Evolutionary conservation across 2,329 filamentous ascomycete genomes (phyloP), one percentile per base, ranked within the genome.

Genomic region (Lachnellula cervina): DNA sequence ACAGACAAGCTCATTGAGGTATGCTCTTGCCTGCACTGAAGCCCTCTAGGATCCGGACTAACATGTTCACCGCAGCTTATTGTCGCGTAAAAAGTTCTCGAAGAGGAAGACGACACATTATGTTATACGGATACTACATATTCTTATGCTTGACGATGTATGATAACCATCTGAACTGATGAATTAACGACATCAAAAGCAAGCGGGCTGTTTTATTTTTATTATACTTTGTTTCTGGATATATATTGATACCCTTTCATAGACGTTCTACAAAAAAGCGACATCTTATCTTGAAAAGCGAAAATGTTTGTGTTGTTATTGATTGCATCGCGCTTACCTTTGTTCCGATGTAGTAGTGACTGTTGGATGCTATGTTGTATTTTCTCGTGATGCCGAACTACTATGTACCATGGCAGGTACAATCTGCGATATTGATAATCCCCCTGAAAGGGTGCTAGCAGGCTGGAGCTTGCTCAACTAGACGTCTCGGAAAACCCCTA

Each of bases 1-100:
- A 68, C 66, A 21, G 66, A 68, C 47, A 59, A 57, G 45, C 62
- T 68, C 21, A 68, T 68, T 49, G 66, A 68, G 62, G 66, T 67
- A 62, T n/a, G 44, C 23, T 21, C 13, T 32, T 23, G 11, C 13
- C 17, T 23, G 21, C 5, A 5, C 5, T 9, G 28, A 32, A 32
- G n/a, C 3, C 6, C 21, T 47, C 4, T 17, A 7, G 21, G 28
- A 32, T 43, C 14, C 37, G 5, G 13, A 32, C 55, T 16, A 51
- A 44, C 35, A 43, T 19, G 4, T 5, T 21, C 4, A 44, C 47
- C 47, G 23, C 32, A 61, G 59, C 59, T 60, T 23, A 63, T 63
- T 25, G 61, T 63, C 49, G 61, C 61, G 11, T 47, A 47, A 47
- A 47, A 32, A 47, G 13, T 25, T 49, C 40, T 38, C 40, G 13